Evolutionary conservation across 495 filamentous ascomycete genomes (phyloP), one percentile per base, ranked within the genome.

Genomic region (Oidiodendron maius): DNA sequence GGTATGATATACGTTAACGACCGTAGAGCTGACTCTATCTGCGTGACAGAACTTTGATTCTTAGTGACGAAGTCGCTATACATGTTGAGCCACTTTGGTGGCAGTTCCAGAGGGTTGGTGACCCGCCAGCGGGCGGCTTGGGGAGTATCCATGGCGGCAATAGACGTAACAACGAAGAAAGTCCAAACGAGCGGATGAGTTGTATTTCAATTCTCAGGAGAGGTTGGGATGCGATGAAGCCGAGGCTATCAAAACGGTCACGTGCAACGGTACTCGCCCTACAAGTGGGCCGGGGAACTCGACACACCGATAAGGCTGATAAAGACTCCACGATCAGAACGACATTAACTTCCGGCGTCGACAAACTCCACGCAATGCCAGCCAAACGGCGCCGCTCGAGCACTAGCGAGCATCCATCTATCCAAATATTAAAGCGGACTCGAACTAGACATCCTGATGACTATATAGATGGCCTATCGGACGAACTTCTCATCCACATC

Each of bases 1-100:
- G 93, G 93, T 21, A 98, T 91, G 57, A 98, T 91, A 63, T 97
- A 97, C 17, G 91, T 94, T 43, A 98, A 69, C 3, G 87, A 91
- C 17, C 94, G 81, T 60, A 98, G 70, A 13, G 87, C 88, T 35
- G 86, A 91, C 70, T 98, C 93, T 48, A 98, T 91, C 63, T 95
- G 89, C 12, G 84, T 83, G 44, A 98, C 88, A 18, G 91, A 87
- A 63, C 86, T 83, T 45, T 89, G 77, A 66, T 98, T 96, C 68
- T 91, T 91, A 32, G 86, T 87, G 69, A 98, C 90, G 66, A 96
- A 96, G 49, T 91, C 82, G 58, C 81, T 81, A 67, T 98, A 98
- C 60, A 86, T 76, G 43, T 76, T 70, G 24, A 94, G 65, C 84
- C 82, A 91, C 66, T 81, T 82, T 0, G 86, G 77, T 21, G 87